Percentiles rank a stretch among this genome's conserved stretches.
Evolutionary conservation across 768 basidiomycete species (phyloP).

Genomic region (Russula foetens): DNA sequence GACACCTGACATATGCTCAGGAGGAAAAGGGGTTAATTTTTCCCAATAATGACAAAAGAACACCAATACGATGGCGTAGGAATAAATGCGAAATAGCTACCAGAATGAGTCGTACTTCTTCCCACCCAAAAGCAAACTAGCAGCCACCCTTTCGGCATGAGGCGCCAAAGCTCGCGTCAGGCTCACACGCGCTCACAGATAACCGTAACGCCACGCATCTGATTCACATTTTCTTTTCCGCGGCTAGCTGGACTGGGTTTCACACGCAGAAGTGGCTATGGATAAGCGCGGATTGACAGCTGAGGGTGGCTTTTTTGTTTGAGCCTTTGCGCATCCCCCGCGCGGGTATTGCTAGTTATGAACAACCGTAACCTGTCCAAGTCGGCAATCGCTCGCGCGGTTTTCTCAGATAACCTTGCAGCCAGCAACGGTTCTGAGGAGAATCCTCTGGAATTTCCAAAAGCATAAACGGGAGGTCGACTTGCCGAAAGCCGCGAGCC

Average conservation of each 20-base stretch:
- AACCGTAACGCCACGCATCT: neutral
- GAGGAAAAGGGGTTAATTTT: neutral
- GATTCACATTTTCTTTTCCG: neutral
- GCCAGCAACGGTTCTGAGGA: no score
- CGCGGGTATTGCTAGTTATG: no score
- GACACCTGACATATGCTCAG: neutral
- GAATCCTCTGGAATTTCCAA: no score
- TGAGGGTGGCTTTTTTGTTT: no score
- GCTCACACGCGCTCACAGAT: neutral
- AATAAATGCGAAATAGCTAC: neutral
- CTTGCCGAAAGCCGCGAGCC: no score
- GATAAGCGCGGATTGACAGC: no score
- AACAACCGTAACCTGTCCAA: no score
- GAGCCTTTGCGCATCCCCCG: no score
- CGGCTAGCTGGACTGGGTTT: neutral
- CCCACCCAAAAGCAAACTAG: neutral
- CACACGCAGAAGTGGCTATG: no score
- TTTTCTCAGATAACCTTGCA: no score
- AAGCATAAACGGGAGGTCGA: no score
- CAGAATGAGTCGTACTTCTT: neutral
- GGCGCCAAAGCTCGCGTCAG: neutral
- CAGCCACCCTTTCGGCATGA: neutral
- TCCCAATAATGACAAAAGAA: neutral
- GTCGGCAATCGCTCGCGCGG: no score
- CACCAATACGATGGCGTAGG: neutral